A percentile compares a stretch with the other conserved stretches of the same genome.
Conservation (phyloP, 768 basidiomycete species). For the Pisolithus albus region DNA sequence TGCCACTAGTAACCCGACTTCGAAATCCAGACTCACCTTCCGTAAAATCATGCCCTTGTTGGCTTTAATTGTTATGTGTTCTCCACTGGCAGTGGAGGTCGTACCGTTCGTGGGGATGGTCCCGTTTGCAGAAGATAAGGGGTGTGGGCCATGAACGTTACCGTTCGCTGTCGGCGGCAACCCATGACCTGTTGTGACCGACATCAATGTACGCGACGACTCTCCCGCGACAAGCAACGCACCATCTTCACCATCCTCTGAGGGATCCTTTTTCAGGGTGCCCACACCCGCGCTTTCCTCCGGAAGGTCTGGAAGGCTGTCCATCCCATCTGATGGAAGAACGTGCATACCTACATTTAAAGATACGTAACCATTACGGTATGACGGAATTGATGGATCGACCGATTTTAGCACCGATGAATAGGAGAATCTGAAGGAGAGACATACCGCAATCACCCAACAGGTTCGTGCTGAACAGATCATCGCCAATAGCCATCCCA, state of each 20-base stretch:
- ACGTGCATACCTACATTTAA: conserved; percentile 19
- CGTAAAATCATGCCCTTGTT: conserved; percentile 93
- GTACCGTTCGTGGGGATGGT: conserved; percentile 9
- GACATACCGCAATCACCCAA: conserved; percentile 18
- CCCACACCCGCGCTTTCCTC: conserved; percentile 14
- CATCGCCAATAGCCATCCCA: conserved; percentile 12
- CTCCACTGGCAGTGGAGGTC: conserved; percentile 15
- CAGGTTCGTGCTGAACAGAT: conserved; percentile 16
- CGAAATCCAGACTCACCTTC: conserved; percentile 40
- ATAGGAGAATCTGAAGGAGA: neutral
- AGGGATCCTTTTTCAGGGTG: conserved; percentile 23
- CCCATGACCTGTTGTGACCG: neutral
- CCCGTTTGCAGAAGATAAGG: conserved; percentile 13
- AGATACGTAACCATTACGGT: neutral
- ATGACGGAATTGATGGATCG: neutral
- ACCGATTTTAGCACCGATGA: neutral
- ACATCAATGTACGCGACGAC: neutral
- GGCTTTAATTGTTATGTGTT: conserved; percentile 62
- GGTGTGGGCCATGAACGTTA: conserved; percentile 6
- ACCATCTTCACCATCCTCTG: conserved; percentile 21
- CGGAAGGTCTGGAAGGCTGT: conserved; percentile 23
- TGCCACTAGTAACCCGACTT: neutral
- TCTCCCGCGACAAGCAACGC: conserved; percentile 5
- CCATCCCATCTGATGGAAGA: conserved; percentile 14
- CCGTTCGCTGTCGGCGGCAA: neutral